Conservation (phyloP, 768 basidiomycete species). For the Chalciporus chontae region DNA sequence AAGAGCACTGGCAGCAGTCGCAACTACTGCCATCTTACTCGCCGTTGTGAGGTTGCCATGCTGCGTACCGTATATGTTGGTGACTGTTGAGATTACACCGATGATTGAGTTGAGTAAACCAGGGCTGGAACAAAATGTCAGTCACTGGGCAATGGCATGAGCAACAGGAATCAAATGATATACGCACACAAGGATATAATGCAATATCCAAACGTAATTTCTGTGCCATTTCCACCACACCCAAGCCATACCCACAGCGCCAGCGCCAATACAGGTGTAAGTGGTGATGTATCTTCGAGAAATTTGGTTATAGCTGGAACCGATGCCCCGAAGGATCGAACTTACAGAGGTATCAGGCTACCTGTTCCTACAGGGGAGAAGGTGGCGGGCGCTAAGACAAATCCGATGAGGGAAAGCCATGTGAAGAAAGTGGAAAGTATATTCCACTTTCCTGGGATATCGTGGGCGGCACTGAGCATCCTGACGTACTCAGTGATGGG, state of each 20-base stretch:
- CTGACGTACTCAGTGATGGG: too few relatives aligned
- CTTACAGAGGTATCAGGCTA: slow-evolving; percentile 4
- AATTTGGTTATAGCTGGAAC: not conserved
- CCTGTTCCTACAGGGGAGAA: slow-evolving; percentile 38
- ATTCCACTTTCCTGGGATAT: slow-evolving; percentile 44
- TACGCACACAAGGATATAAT: slow-evolving; percentile 11
- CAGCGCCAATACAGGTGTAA: slow-evolving; percentile 44
- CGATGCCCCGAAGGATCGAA: slow-evolving; percentile 31
- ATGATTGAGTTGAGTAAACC: too few relatives aligned
- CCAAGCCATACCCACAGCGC: slow-evolving; percentile 45
- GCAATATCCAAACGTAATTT: slow-evolving; percentile 51
- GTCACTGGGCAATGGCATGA: too few relatives aligned
- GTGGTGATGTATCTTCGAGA: slow-evolving; percentile 43
- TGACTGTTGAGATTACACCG: too few relatives aligned
- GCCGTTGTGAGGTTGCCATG: too few relatives aligned
- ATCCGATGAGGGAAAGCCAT: slow-evolving; percentile 53
- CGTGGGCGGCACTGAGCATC: slow-evolving; percentile 44
- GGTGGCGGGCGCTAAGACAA: slow-evolving; percentile 53
- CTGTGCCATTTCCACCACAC: slow-evolving; percentile 50
- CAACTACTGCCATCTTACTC: too few relatives aligned
- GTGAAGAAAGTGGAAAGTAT: slow-evolving; percentile 48
- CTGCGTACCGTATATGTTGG: too few relatives aligned
- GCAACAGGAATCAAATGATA: too few relatives aligned
- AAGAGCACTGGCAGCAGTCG: too few relatives aligned
- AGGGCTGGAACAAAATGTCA: too few relatives aligned